Evolutionary conservation across 495 filamentous ascomycete species (phyloP), one percentile per base, ranked within the genome.

Genomic region (Bryoglossum gracile): DNA sequence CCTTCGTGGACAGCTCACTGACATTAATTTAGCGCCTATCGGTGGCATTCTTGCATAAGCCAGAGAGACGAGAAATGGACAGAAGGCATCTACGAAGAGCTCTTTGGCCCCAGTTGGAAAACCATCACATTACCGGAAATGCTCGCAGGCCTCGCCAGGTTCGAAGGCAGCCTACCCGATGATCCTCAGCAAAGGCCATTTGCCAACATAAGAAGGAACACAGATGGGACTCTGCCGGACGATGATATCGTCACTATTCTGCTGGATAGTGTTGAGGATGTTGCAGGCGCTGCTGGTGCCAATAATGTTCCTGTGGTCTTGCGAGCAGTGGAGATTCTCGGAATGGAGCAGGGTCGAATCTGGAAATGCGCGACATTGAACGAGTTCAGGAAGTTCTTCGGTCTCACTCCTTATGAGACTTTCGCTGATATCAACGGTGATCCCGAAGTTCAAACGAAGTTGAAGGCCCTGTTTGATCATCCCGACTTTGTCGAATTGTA

Each of bases 351-450:
- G 53, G 82, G 83, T 4, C 80, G 89, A n/a, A 74, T 77, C 22
- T 94, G 89, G 89, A 84, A 86, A 51, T 59, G 87, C 19, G 83
- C 84, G 0, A 83, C 84, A 2, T 67, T 95, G 43, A 95, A 94
- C 62, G 89, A 95, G 63, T 89, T 95, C 68, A 71, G 89, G 18
- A 73, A 80, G 50, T 85, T 83, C 69, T 95, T 95, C 56, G 79
- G 77, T n/a, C 68, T 95, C n/a, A 74, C 81, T 50, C 78, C 81
- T 1, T 77, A 94, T 59, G 59, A 72, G 80, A 57, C 81, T 71
- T 1, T 95, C 91, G 84, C 89, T 51, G 82, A 86, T 44, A 92
- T 94, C 70, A 94, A 89, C 58, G 69, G 77, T 0, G 81, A 94
- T 58, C 82, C 81, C 8, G 74, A 78, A 17, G 77, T 94, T 22